Conservation (phyloP, 2,329 filamentous ascomycete genomes). For the Paecilomyces niveus region DNA sequence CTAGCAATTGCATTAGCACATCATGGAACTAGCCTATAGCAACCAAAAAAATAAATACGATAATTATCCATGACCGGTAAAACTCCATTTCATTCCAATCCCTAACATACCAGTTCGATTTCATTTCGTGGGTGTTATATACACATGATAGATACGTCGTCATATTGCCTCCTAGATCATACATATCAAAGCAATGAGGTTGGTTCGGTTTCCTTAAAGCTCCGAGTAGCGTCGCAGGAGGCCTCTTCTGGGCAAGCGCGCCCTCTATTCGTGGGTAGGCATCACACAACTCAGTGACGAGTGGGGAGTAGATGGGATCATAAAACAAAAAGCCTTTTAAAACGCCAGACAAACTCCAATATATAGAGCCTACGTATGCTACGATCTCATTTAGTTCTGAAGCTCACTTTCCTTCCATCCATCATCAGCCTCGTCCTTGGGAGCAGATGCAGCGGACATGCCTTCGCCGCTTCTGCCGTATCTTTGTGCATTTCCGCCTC, state of each 20-base stretch:
- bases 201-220: too few species aligned
- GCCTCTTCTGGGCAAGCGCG: too few species aligned
- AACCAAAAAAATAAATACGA: too few species aligned
- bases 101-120: background rate
- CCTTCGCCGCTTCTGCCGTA: constrained; percentile 36
- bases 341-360: background rate
- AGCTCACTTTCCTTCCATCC: constrained; percentile 65
- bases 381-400: constrained; percentile 41
- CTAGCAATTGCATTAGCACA: background rate
- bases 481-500: constrained; percentile 23
- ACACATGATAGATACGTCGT: background rate
- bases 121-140: background rate
- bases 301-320: background rate
- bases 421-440: constrained; percentile 41
- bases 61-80: background rate
- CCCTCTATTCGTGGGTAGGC: too few species aligned
- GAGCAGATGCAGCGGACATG: constrained; percentile 37
- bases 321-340: background rate
- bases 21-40: background rate
- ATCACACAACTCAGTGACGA: too few species aligned
- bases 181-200: too few species aligned
- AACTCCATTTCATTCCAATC: background rate
- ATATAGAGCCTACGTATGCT: background rate
- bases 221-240: too few species aligned
- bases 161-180: too few species aligned